Evolutionary conservation across 1,284 basidiomycete genomes (phyloP).

Genomic region (Neolentinus lepideus): DNA sequence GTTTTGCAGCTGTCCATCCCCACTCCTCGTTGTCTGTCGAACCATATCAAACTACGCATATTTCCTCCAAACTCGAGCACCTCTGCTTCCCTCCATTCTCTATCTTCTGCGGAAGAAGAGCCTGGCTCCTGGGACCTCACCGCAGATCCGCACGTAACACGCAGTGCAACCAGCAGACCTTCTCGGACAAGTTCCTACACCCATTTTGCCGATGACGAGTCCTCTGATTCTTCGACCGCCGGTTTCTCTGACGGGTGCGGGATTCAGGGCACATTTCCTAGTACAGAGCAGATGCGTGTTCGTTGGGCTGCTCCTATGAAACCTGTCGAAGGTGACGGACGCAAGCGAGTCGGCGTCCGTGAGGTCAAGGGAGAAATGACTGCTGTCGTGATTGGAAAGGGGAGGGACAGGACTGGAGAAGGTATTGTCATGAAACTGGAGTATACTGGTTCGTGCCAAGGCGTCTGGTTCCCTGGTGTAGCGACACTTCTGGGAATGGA

Average conservation of each 20-base stretch:
- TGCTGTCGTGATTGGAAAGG: constrained; percentile 48
- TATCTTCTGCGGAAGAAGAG: constrained; percentile 69
- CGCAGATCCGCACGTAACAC: constrained; percentile 69
- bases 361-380: constrained; percentile 60
- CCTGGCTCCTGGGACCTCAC: constrained; percentile 64
- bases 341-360: constrained; percentile 59
- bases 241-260: constrained; percentile 54
- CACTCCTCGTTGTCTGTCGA: constrained; percentile 68
- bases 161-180: constrained; percentile 13
- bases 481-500: constrained; percentile 77
- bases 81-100: constrained; percentile 60
- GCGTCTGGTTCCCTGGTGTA: constrained; percentile 74
- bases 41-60: constrained; percentile 65
- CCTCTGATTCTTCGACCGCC: constrained; percentile 59
- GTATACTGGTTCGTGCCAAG: constrained; percentile 65
- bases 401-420: constrained; percentile 32
- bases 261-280: constrained; percentile 73
- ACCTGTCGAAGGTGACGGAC: constrained; percentile 39
- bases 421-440: constrained; percentile 64
- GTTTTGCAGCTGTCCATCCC: constrained; percentile 68
- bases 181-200: constrained; percentile 28
- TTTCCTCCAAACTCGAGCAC: constrained; percentile 45
- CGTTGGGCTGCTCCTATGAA: constrained; percentile 69
- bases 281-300: constrained; percentile 63
- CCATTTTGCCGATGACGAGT: constrained; percentile 67